Percentiles rank a stretch among this genome's conserved stretches.
phyloP scores from a whole-genome alignment of 768 basidiomycete genomes.

The Termitomyces sp. region DNA sequence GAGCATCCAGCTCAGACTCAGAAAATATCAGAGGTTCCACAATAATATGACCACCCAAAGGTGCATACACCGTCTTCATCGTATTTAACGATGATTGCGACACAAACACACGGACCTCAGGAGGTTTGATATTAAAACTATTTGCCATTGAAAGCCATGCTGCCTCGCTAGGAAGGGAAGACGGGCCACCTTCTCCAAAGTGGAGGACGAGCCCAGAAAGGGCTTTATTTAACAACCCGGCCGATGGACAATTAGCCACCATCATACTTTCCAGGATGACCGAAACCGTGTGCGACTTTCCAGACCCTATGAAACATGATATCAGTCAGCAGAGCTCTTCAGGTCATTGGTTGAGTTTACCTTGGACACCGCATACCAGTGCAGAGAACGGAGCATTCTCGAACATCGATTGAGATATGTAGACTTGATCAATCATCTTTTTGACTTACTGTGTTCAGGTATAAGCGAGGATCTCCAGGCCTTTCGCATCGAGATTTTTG shows the following conservation, averaged over 20 bases:
- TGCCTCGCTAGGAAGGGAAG: conserved; percentile 57
- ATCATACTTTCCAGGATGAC: conserved; percentile 68
- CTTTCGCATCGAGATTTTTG: conserved; percentile 20
- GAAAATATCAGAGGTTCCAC: conserved; percentile 54
- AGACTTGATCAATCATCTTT: neutral
- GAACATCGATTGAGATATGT: neutral
- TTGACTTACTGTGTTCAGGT: conserved; percentile 59
- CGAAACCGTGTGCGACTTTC: conserved; percentile 70
- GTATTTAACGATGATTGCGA: conserved; percentile 57
- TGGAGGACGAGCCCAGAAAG: conserved; percentile 65
- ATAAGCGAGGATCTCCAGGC: conserved; percentile 46
- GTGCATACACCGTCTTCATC: conserved; percentile 52
- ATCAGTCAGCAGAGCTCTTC: neutral
- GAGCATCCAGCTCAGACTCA: conserved; percentile 59
- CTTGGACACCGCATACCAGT: conserved; percentile 71
- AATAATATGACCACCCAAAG: conserved; percentile 40
- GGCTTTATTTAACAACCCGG: conserved; percentile 49
- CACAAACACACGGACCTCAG: conserved; percentile 47
- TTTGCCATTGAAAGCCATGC: conserved; percentile 49
- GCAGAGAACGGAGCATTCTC: conserved; percentile 75
- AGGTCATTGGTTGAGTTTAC: conserved; percentile 27
- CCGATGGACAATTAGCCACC: conserved; percentile 41
- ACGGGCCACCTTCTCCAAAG: conserved; percentile 61
- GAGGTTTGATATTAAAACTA: conserved; percentile 23
- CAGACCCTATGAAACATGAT: conserved; percentile 40